A percentile compares a stretch with the other conserved stretches of the same genome.
Evolutionary conservation across 176 grass and related monocot genomes (phyloP).

Genomic region (Poa pratensis): DNA sequence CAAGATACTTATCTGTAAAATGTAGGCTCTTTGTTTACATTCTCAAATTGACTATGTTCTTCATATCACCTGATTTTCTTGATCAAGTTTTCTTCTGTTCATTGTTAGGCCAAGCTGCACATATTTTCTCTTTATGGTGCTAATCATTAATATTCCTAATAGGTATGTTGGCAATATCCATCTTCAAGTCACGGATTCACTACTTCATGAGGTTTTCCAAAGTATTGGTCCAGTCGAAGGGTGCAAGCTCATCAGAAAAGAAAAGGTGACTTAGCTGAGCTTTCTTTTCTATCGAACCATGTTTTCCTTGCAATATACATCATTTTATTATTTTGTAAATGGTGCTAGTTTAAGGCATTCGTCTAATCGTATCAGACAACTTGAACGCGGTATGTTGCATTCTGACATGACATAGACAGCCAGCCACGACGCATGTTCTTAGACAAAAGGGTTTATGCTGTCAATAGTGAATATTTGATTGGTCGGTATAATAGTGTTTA

Average conservation of each 20-base stretch:
- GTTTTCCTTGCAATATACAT: neutral
- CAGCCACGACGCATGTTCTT: neutral
- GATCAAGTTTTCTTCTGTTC: constrained; percentile 10
- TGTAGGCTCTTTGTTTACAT: neutral
- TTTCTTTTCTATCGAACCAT: neutral
- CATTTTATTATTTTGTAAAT: constrained; percentile 1
- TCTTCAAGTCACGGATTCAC: constrained; percentile 80
- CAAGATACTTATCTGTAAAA: constrained; percentile 14
- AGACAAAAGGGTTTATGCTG: neutral
- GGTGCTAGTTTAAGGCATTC: constrained; percentile 14
- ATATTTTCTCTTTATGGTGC: neutral
- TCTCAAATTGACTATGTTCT: constrained; percentile 12
- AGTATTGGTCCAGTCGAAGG: constrained; percentile 93
- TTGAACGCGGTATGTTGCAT: neutral
- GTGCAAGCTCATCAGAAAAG: constrained; percentile 98
- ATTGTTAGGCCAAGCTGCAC: constrained; percentile 1
- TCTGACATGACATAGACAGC: constrained; percentile 19
- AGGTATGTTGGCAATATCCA: constrained; percentile 98
- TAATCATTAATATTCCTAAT: constrained; percentile 30
- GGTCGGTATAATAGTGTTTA: neutral
- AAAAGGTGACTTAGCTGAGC: constrained; percentile 64
- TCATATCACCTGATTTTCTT: neutral
- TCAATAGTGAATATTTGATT: neutral
- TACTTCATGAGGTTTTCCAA: constrained; percentile 92
- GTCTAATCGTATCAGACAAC: constrained; percentile 5